Evolutionary conservation across 345 rosid genomes (phyloP), one percentile per base, ranked within the genome.

Genomic region (Murraya koenigii): DNA sequence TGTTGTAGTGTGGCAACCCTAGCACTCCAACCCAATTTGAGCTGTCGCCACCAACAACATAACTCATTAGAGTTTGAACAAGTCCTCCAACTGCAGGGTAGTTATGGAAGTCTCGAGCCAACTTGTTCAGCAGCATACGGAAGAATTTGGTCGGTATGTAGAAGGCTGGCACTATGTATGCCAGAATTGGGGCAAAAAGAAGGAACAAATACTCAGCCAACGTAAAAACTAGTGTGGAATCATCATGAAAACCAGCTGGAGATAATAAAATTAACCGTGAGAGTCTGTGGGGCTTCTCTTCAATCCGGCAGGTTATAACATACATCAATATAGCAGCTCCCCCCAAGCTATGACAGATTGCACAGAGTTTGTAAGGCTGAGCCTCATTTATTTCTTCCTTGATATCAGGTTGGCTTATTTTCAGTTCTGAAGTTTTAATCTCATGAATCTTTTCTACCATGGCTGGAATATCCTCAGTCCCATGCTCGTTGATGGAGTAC

Each of bases 31-130:
- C 93, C 99, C 98, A 94, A 66, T 96, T 91, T 20, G 99, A 96
- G 90, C 97, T 94, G 84, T 96, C 99, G 75, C 99, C 98, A 23
- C 99, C 98, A 6, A 88, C 89, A 44, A 87, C 87, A 28, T 96
- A 94, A 79, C 99, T 85, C 93, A 96, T 88, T 44, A 96, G 80
- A 35, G 98, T 96, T 78, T 96, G 98, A 78, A 96, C 97, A 58
- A 96, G 86, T 55, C 98, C 99, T 78, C 99, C 98, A 64, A 94
- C 87, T 13, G 99, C 98, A 77, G 99, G 98, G 59, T 96, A 91
- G 86, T 92, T 96, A 77, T 92, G 87, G 71, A 96, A 92, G 89
- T 96, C 99, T 52, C 99, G 91, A 1, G 93, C 99, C 90, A 96
- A 71, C 84, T 96, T 96, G 86, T 96, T 92, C 62, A 96, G 80